Evolutionary conservation across 148 eudicot genomes (phyloP), one percentile per base, ranked within the genome.

Genomic region (Rhododendron griersonianum): DNA sequence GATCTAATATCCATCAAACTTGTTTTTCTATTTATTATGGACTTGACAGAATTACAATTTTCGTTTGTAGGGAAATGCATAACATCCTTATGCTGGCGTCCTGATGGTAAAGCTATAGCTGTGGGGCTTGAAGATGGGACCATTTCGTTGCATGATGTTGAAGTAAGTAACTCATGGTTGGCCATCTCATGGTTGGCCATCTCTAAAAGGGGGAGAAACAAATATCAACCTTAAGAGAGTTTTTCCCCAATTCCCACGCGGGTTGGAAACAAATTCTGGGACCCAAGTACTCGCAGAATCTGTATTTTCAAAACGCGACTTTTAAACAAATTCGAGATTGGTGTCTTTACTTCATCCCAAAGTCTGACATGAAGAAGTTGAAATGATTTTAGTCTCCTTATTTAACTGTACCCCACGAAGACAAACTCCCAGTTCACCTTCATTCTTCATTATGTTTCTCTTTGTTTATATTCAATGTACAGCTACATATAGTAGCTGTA

Each of bases 71-170:
- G 98, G 23, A 97, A 93, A 91, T 89, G 93, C 89, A 89, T 97
- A 82, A 92, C 95, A 86, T 94, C 99, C 79, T 89, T 97, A 91
- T 97, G 99, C 86, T 97, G 99, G 99, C 99, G 98, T 67, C 99
- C 98, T 51, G 98, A 97, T 93, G 99, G 99, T 86, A 97, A 95
- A 92, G 96, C 95, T 73, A 88, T 97, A 87, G 98, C 98, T 48
- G 95, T 92, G 87, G 99, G 99, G 80, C 95, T 95, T 87, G 98
- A 97, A 90, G 99, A 97, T 90, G 99, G 99, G 84, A 91, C 96
- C 74, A 92, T 94, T 81, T 93, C 95, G 11, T 87, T 97, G 92
- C 98, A 94, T 87, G 98, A 97, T 87, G 99, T 97, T 77, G 99
- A 97, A 91, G 99, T 97, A 85, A 95, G 98, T 92, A 87, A 82